Evolutionary conservation across 805 yeast genomes (phyloP).

Genomic region (Ogataea wickerhamii): DNA sequence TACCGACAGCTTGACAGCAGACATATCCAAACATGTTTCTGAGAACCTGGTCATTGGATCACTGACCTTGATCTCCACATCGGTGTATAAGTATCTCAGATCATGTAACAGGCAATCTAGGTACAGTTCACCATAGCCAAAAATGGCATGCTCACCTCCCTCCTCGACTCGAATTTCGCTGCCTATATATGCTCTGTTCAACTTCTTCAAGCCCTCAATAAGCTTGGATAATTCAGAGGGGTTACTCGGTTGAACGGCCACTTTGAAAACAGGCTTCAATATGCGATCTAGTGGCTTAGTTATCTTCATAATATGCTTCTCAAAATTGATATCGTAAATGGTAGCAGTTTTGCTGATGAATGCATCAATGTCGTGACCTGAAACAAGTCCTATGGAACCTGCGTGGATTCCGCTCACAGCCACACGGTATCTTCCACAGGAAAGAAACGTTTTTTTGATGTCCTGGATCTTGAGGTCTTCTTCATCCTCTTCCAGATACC

Average conservation of each 20-base stretch:
- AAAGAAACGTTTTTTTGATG: slow-evolving; percentile 44
- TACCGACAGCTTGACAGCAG: slow-evolving; percentile 65
- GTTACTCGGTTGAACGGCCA: slow-evolving; percentile 76
- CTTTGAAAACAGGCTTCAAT: slow-evolving; percentile 61
- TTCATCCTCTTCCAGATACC: slow-evolving; percentile 42
- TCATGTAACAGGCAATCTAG: slow-evolving; percentile 82
- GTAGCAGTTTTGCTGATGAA: slow-evolving; percentile 60
- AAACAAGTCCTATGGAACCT: slow-evolving; percentile 67
- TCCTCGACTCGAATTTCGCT: slow-evolving; percentile 73
- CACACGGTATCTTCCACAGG: slow-evolving; percentile 69
- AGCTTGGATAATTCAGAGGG: slow-evolving; percentile 78
- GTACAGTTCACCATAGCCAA: slow-evolving; percentile 85
- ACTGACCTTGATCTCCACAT: slow-evolving; percentile 73
- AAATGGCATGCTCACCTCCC: slow-evolving; percentile 78
- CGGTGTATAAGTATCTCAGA: slow-evolving; percentile 58
- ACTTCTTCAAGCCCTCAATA: slow-evolving; percentile 61
- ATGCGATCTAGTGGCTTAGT: slow-evolving; percentile 44
- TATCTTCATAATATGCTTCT: slow-evolving; percentile 24
- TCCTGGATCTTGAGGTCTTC: slow-evolving; percentile 48
- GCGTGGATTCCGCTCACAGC: slow-evolving; percentile 50
- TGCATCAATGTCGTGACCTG: slow-evolving; percentile 53
- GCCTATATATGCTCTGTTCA: slow-evolving; percentile 63
- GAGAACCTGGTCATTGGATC: slow-evolving; percentile 78
- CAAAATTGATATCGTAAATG: slow-evolving; percentile 35
- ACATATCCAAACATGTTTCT: slow-evolving; percentile 67